These are phyloP conservation scores for Alternaria sp. DNA, from an alignment of 2,329 filamentous ascomycete species.

Conservation along the genomic window DNA sequence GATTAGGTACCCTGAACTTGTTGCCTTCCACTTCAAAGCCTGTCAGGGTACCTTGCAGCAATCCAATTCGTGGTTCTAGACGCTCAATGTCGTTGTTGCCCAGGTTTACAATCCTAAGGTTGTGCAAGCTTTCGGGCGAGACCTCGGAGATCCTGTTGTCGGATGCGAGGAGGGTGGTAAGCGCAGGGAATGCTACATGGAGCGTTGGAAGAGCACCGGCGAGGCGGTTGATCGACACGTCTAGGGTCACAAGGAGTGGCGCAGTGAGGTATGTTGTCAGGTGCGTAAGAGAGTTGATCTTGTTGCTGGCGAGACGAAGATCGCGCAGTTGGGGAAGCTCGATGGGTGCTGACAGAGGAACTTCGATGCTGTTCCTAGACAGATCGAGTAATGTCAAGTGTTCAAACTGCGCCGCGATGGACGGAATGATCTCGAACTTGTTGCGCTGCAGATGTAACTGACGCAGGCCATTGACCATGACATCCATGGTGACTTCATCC, in stretches of 20 bases:
- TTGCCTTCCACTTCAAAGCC: slow-evolving; percentile 83
- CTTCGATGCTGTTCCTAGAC: slow-evolving; percentile 75
- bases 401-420: slow-evolving; percentile 71
- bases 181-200: slow-evolving; percentile 70
- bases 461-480: slow-evolving; percentile 58
- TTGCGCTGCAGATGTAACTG: slow-evolving; percentile 79
- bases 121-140: slow-evolving; percentile 74
- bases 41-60: slow-evolving; percentile 71
- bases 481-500: slow-evolving; percentile 46
- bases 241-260: slow-evolving; percentile 75
- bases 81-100: slow-evolving; percentile 86
- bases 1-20: slow-evolving; percentile 84
- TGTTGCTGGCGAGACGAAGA: slow-evolving; percentile 76
- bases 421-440: slow-evolving; percentile 71
- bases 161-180: slow-evolving; percentile 73
- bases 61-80: slow-evolving; percentile 79
- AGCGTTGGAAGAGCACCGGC: slow-evolving; percentile 70
- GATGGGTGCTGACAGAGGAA: slow-evolving; percentile 54
- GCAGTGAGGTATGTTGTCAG: slow-evolving; percentile 73
- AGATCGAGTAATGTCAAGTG: slow-evolving; percentile 76
- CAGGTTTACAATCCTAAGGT: slow-evolving; percentile 77
- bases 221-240: slow-evolving; percentile 84
- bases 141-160: slow-evolving; percentile 82
- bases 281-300: slow-evolving; percentile 69
- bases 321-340: slow-evolving; percentile 77